Evolutionary conservation across 192 early-diverging fungal genomes (phyloP).

Genomic region (Paraglomus occultum): DNA sequence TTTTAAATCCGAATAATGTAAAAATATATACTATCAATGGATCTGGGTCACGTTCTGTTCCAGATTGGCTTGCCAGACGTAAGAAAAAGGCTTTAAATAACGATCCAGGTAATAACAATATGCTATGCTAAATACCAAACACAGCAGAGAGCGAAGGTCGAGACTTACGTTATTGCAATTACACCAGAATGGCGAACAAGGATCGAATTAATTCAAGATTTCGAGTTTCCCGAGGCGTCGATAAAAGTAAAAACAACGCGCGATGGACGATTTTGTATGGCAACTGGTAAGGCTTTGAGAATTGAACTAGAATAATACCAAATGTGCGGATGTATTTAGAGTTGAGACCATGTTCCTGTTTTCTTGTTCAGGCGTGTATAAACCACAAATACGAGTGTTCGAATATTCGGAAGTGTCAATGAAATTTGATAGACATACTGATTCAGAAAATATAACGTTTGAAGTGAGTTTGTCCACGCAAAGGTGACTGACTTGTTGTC

Average conservation of each 20-base stretch:
- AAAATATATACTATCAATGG: conserved; percentile 85
- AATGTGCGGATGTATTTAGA: conserved; percentile 13
- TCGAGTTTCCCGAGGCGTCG: conserved; percentile 95
- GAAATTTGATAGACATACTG: conserved; percentile 97
- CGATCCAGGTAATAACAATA: conserved; percentile 62
- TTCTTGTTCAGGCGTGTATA: conserved; percentile 70
- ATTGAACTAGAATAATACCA: neutral
- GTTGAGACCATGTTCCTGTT: neutral
- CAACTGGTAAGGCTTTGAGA: conserved; percentile 61
- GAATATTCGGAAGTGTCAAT: conserved; percentile 91
- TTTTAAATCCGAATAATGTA: conserved; percentile 89
- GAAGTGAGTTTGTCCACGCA: conserved; percentile 32
- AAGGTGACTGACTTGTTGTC: neutral
- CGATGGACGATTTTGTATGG: conserved; percentile 87
- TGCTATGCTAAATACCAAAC: neutral
- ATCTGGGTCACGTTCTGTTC: conserved; percentile 76
- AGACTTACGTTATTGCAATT: conserved; percentile 2
- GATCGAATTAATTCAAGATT: conserved; percentile 97
- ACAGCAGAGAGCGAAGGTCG: neutral
- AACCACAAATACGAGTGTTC: conserved; percentile 94
- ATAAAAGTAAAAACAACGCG: conserved; percentile 76
- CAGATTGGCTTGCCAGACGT: conserved; percentile 90
- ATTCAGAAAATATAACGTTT: conserved; percentile 90
- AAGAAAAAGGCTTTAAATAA: conserved; percentile 87
- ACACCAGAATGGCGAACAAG: conserved; percentile 81